Conservation (phyloP, 306 rosid genomes). For the Purshia tridentata region DNA sequence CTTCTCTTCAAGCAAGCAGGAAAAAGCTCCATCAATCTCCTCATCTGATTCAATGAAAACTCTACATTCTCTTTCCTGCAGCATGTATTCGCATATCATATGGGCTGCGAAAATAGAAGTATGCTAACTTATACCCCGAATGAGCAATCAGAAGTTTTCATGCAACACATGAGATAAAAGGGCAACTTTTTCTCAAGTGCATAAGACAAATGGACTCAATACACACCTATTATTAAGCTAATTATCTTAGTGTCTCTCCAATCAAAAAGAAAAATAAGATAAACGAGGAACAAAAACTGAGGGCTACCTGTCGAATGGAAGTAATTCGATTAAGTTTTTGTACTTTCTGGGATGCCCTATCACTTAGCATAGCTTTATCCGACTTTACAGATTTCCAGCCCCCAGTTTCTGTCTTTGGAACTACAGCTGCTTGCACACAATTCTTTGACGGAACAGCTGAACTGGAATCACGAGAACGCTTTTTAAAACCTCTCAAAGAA, state of each 20-base stretch:
- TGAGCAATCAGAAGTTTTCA: slow-evolving; percentile 24
- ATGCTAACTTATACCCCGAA: slow-evolving; percentile 1
- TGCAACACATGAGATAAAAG: slow-evolving; percentile 7
- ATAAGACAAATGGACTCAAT: neutral
- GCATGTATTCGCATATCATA: slow-evolving; percentile 35
- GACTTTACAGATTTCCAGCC: slow-evolving; percentile 72
- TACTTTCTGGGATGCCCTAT: slow-evolving; percentile 39
- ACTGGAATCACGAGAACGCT: slow-evolving; percentile 45
- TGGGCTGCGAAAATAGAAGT: slow-evolving; percentile 12
- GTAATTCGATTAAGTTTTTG: slow-evolving; percentile 37
- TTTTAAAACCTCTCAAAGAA: slow-evolving; percentile 15
- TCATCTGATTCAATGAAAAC: slow-evolving; percentile 83
- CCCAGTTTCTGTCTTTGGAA: slow-evolving; percentile 50
- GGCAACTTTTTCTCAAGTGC: slow-evolving; percentile 25
- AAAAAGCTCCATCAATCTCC: slow-evolving; percentile 63
- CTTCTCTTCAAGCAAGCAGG: slow-evolving; percentile 59
- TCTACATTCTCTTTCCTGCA: slow-evolving; percentile 57
- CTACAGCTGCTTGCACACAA: slow-evolving; percentile 33
- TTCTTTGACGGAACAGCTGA: slow-evolving; percentile 37
- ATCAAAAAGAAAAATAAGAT: slow-evolving; percentile 11
- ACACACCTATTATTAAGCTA: neutral
- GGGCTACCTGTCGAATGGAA: slow-evolving; percentile 44
- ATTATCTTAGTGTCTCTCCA: slow-evolving; percentile 4
- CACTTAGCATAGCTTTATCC: slow-evolving; percentile 36
- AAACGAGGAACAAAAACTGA: slow-evolving; percentile 1